Percentiles rank a stretch among this genome's conserved stretches.
phyloP scores from a whole-genome alignment of 164 flowering plant genomes.

The Liriodendron chinense region DNA sequence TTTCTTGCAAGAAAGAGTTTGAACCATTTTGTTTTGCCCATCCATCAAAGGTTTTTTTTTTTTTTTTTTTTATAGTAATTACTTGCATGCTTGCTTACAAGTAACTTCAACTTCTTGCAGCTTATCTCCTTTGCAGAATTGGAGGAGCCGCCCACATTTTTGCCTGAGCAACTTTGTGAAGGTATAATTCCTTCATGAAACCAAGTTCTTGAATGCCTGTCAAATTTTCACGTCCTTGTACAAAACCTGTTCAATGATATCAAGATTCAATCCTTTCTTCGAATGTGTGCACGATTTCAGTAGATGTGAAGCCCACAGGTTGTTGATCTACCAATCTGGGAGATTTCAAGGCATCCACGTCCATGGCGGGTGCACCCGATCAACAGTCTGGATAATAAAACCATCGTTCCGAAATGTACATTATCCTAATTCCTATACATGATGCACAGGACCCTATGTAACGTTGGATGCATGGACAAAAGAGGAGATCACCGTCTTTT shows the following conservation, averaged over 20 bases:
- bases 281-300: too few relatives aligned
- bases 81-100: conserved; percentile 4
- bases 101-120: conserved; percentile 44
- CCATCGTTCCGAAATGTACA: too few relatives aligned
- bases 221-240: not conserved
- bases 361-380: too few relatives aligned
- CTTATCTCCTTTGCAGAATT: conserved; percentile 61
- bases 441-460: too few relatives aligned
- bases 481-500: too few relatives aligned
- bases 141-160: conserved; percentile 66
- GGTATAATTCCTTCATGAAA: conserved; percentile 30
- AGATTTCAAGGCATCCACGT: too few relatives aligned
- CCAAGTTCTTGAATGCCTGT: not conserved
- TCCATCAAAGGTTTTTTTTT: not conserved
- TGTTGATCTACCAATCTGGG: too few relatives aligned
- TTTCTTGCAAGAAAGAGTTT: not conserved
- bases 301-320: too few relatives aligned
- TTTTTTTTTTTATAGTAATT: not conserved
- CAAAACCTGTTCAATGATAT: not conserved
- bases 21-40: not conserved
- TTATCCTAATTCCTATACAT: too few relatives aligned
- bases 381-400: too few relatives aligned
- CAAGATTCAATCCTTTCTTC: not conserved
- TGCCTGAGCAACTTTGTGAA: conserved; percentile 59
- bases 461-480: too few relatives aligned